Evolutionary conservation across 2,329 filamentous ascomycete species (phyloP), one percentile per base, ranked within the genome.

Genomic region (Neospermospora avenae): DNA sequence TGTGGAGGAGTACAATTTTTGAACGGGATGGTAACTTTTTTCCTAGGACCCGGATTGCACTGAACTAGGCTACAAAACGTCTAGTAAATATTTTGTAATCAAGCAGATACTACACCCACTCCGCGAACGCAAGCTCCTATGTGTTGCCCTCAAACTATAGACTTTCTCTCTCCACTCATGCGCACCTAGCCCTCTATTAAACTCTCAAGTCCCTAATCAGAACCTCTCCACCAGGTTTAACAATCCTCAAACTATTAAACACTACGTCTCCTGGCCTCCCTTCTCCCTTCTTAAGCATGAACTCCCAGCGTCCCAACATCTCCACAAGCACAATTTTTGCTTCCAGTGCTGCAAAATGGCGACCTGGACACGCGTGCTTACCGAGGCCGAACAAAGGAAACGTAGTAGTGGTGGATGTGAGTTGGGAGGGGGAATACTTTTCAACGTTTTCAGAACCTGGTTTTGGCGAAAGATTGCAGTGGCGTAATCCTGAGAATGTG

Each of bases 341-440:
- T 41, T 63, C 44, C 46, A 58, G 18, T 31, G 51, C 57, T 4
- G 52, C 63, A 39, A 65, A 59, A 39, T 46, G 63, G 14, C 61
- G 42, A 4, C 61, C 63, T n/a, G 61, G 58, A 55, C 63, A 65
- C 14, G 58, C 56, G 51, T 65, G 61, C 46, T 53, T 51, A 4
- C 58, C 58, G 11, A 34, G 13, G 18, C 60, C 58, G 46, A 59
- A 61, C 28, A 44, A 16, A 18, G 55, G 16, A 3, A 60, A 45
- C 3, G 56, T 54, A 8, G 31, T 41, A 4, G 31, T 22, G 7
- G 41, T 62, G 3, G 35, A 34, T 4, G 46, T 44, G 7, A 55
- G 54, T 42, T 58, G 59, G 41, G 59, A 42, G 24, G 8, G 42
- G 8, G 39, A n/a, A 18, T 42, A 4, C 7, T 42, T 4, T 39